Conservation (phyloP, 1,139 yeast genomes). For the Candida frijolesensis region DNA sequence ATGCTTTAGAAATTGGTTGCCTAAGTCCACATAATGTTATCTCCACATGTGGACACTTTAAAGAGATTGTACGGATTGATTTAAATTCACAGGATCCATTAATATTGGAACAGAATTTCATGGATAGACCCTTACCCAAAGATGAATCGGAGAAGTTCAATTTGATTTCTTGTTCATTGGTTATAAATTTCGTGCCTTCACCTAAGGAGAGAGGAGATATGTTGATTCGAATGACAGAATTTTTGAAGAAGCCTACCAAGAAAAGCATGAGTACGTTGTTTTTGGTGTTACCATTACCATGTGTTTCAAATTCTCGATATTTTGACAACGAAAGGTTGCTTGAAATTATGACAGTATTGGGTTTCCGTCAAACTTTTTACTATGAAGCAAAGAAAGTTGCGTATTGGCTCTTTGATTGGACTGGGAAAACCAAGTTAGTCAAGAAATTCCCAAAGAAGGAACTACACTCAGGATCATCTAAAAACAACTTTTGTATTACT, state of each 20-base stretch:
- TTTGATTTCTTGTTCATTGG: slow-evolving; percentile 80
- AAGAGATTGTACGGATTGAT: slow-evolving; percentile 65
- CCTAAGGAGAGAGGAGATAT: slow-evolving; percentile 73
- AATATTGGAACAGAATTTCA: slow-evolving; percentile 79
- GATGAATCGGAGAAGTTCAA: slow-evolving; percentile 51
- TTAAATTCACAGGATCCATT: slow-evolving; percentile 75
- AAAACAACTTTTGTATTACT: slow-evolving; percentile 66
- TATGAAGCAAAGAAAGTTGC: slow-evolving; percentile 75
- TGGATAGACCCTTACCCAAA: slow-evolving; percentile 69
- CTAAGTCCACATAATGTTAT: slow-evolving; percentile 69
- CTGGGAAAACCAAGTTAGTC: slow-evolving; percentile 24
- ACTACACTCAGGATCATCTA: slow-evolving; percentile 50
- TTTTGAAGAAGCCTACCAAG: slow-evolving; percentile 42
- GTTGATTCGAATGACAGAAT: slow-evolving; percentile 62
- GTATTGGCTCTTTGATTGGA: slow-evolving; percentile 69
- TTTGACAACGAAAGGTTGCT: slow-evolving; percentile 49
- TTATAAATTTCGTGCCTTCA: slow-evolving; percentile 83
- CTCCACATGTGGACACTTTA: slow-evolving; percentile 55
- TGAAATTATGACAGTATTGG: slow-evolving; percentile 56
- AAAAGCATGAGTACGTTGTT: slow-evolving; percentile 48
- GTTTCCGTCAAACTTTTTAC: slow-evolving; percentile 50
- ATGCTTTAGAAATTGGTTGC: slow-evolving; percentile 83
- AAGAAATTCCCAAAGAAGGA: slow-evolving; percentile 43
- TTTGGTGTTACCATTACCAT: slow-evolving; percentile 86
- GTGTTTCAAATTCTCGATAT: slow-evolving; percentile 80